Percentiles rank a stretch among this genome's conserved stretches.
These are phyloP conservation scores for Naematelia encephala DNA, from an alignment of 768 basidiomycete genomes.

Conservation along the genomic window DNA sequence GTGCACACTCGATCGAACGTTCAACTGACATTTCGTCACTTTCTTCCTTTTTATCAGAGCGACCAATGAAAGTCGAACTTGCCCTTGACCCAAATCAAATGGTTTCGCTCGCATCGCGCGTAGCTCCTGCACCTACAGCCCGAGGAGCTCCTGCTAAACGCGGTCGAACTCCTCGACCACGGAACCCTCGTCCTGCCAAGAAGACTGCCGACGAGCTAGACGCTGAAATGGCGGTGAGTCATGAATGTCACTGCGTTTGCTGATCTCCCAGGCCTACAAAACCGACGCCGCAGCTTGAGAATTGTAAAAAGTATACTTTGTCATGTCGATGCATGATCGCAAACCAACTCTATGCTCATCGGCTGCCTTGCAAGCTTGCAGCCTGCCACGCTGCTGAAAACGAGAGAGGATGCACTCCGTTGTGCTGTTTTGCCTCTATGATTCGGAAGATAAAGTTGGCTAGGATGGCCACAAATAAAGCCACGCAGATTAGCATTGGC, in stretches of 20 bases:
- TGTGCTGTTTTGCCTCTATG: conserved; percentile 25
- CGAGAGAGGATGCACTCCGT: conserved; percentile 33
- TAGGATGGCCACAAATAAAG: conserved; percentile 82
- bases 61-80: conserved; percentile 98
- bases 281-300: neutral
- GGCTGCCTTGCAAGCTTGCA: conserved; percentile 15
- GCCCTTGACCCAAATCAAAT: conserved; percentile 76
- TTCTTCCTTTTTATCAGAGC: conserved; percentile 59
- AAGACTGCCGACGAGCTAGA: conserved; percentile 89
- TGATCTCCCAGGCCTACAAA: conserved; percentile 33
- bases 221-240: conserved; percentile 91
- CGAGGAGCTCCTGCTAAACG: conserved; percentile 19
- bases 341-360: conserved; percentile 4
- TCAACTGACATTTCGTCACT: neutral
- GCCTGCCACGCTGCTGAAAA: conserved; percentile 32
- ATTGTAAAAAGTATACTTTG: conserved; percentile 4
- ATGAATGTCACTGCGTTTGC: neutral
- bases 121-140: conserved; percentile 61
- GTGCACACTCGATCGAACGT: neutral
- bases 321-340: conserved; percentile 4
- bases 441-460: conserved; percentile 54
- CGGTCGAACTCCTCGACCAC: conserved; percentile 44
- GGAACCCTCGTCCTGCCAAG: conserved; percentile 42
- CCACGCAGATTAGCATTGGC: conserved; percentile 73
- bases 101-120: conserved; percentile 73